Evolutionary conservation across 78 protist genomes (phyloP), one percentile per base, ranked within the genome.

Genomic region (Emiliania huxleyi): DNA sequence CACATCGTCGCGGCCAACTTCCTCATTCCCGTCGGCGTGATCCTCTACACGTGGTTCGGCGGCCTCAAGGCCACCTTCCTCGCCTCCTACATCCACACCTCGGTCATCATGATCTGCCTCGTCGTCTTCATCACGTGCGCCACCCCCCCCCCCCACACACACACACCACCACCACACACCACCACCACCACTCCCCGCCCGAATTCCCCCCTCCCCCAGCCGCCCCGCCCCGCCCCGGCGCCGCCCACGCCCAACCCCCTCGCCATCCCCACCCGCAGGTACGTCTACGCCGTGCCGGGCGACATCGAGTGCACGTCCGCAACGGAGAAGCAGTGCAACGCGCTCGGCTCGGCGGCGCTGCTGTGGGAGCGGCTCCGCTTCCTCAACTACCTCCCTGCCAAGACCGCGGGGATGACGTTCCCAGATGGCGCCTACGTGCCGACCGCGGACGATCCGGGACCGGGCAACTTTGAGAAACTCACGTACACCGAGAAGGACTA

Each of bases 51-150:
- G 35, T 23, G 48, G 29, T 2, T 21, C 26, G 91, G 90, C 37
- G 90, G 90, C 29, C 21, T 84, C 33, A 43, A 46, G 91, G 94
- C 79, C 25, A 84, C 94, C 85, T 92, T 43, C 85, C n/a, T 29
- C 75, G 85, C 85, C 6, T 15, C 46, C 38, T 92, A 44, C 83
- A 35, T 42, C 55, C 81, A 81, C 85, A 92, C 91, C 5, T 49
- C 44, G 25, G 6, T 84, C 55, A 92, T 92, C 56, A 38, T 42
- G 44, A 37, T 84, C 37, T 29, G 37, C 29, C 62, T 92, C 49
- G 18, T 49, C 38, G 5, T n/a, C 45, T 92, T 92, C 69, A 12
- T 92, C 52, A 73, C 19, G 42, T 1, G 18, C 37, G 69, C 49
- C 73, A 77, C n/a, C n/a, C n/a, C n/a, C n/a, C n/a, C n/a, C n/a